phyloP scores from a whole-genome alignment of 1,284 basidiomycete species.

The Marasmius tenuissimus region DNA sequence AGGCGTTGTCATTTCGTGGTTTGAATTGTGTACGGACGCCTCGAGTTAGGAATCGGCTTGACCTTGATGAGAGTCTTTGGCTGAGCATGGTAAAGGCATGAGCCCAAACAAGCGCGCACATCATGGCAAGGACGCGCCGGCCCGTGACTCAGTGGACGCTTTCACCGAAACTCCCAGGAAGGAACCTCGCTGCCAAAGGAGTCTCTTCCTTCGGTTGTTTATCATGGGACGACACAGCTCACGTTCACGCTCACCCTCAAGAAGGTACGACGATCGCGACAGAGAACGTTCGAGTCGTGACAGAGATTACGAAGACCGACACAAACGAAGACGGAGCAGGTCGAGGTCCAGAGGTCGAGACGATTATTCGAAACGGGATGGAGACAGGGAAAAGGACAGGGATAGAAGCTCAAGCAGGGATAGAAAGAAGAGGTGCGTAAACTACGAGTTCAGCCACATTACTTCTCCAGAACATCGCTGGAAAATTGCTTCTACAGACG shows the following conservation, averaged over 20 bases:
- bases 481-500: conserved; percentile 43
- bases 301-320: conserved; percentile 30
- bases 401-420: conserved; percentile 40
- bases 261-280: conserved; percentile 38
- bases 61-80: background rate
- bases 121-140: background rate
- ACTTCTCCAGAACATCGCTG: conserved; percentile 6
- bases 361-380: conserved; percentile 35
- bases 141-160: background rate
- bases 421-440: conserved; percentile 61
- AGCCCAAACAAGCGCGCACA: background rate
- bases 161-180: background rate
- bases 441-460: background rate
- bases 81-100: background rate
- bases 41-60: conserved; percentile 16
- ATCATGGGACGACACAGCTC: conserved; percentile 36
- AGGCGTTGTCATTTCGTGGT: background rate
- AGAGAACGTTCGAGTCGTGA: conserved; percentile 29
- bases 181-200: background rate
- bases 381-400: conserved; percentile 29
- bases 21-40: conserved; percentile 34
- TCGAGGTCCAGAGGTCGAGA: conserved; percentile 31
- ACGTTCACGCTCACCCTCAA: conserved; percentile 49
- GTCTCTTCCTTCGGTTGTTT: background rate
- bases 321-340: conserved; percentile 38